Conservation (phyloP, 2,329 filamentous ascomycete genomes). For the Scopulariopsis brevicaulis region DNA sequence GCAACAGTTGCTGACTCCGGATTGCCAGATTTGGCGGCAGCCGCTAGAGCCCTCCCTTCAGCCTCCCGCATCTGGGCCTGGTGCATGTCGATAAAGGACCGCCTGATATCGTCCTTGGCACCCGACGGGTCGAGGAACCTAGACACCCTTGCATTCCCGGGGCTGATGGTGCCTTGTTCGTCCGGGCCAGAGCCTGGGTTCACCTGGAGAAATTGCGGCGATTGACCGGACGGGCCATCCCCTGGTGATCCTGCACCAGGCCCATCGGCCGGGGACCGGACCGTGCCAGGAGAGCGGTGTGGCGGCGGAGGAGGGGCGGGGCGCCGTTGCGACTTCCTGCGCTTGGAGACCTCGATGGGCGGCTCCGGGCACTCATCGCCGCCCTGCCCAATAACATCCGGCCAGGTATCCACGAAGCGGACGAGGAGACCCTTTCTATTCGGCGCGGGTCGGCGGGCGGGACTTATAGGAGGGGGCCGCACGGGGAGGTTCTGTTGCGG, state of each 20-base stretch:
- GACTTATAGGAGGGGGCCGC: constrained; percentile 23
- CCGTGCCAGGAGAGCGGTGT: background rate
- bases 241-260: background rate
- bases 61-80: constrained; percentile 49
- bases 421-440: constrained; percentile 61
- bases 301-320: constrained; percentile 10
- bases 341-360: constrained; percentile 57
- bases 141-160: constrained; percentile 20
- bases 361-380: constrained; percentile 75
- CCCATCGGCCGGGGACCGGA: background rate
- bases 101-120: constrained; percentile 38
- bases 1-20: background rate
- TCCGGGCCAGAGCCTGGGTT: background rate
- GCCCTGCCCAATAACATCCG: constrained; percentile 80
- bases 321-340: constrained; percentile 25
- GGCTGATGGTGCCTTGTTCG: constrained; percentile 13
- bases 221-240: background rate
- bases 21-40: constrained; percentile 20
- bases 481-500: constrained; percentile 31
- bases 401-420: constrained; percentile 58
- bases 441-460: constrained; percentile 28
- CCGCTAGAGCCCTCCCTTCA: constrained; percentile 46
- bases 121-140: constrained; percentile 29
- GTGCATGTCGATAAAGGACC: constrained; percentile 46
- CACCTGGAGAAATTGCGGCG: background rate